A percentile compares a stretch with the other conserved stretches of the same genome.
Evolutionary conservation across 768 basidiomycete genomes (phyloP).

Genomic region (Lactarius tabidus): DNA sequence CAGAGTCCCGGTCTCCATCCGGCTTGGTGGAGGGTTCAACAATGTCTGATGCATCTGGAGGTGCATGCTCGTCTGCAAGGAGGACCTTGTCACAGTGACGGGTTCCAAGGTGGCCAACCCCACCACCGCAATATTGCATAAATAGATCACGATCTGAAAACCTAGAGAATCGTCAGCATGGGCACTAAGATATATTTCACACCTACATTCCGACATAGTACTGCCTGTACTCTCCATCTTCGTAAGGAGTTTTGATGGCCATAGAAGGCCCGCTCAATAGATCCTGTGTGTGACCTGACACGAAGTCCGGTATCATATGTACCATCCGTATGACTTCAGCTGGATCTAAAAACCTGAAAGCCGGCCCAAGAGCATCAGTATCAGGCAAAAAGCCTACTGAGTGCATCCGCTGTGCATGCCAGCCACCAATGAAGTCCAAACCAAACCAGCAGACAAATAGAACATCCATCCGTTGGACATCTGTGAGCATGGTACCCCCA

Average conservation of each 20-base stretch:
- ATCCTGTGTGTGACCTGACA: conserved; percentile 17
- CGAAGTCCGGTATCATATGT: conserved; percentile 33
- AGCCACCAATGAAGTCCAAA: conserved; percentile 4
- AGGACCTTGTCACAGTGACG: background rate
- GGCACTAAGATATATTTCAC: too few relatives aligned
- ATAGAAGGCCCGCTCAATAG: background rate
- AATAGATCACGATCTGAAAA: conserved; percentile 32
- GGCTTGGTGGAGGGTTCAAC: too few relatives aligned
- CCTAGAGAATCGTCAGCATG: conserved; percentile 14
- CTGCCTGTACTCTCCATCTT: too few relatives aligned
- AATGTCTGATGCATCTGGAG: too few relatives aligned
- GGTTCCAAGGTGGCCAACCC: conserved; percentile 28
- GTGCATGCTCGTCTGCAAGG: background rate
- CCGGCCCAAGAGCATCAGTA: conserved; percentile 6
- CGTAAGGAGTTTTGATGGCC: too few relatives aligned
- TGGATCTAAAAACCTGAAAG: conserved; percentile 35
- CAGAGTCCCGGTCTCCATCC: too few relatives aligned
- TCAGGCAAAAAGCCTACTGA: conserved; percentile 27
- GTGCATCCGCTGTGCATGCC: conserved; percentile 20
- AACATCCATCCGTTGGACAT: background rate
- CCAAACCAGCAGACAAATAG: conserved; percentile 11
- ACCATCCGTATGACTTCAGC: conserved; percentile 27
- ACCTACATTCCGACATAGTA: too few relatives aligned
- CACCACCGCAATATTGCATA: conserved; percentile 28
- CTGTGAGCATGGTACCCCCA: conserved; percentile 35